A percentile compares a stretch with the other conserved stretches of the same genome.
phyloP scores from a whole-genome alignment of 2,329 filamentous ascomycete species.

The Aspergillus cejpii region DNA sequence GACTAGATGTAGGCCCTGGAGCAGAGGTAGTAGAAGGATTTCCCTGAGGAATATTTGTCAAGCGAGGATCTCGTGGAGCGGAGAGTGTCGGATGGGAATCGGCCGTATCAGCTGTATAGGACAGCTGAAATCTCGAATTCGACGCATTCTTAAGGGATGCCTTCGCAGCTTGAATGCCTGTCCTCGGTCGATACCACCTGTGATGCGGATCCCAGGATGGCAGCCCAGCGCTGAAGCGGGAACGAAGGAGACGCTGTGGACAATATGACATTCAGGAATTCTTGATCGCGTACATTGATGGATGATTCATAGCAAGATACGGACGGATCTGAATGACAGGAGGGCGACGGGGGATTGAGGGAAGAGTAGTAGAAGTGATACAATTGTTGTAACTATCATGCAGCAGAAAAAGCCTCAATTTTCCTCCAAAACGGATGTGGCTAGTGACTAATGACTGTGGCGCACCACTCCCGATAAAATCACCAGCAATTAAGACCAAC shows the following conservation, averaged over 20 bases:
- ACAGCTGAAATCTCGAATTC: slow-evolving; percentile 2
- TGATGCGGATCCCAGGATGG: slow-evolving; percentile 17
- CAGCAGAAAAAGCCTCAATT: slow-evolving; percentile 17
- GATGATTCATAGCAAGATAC: slow-evolving; percentile 1
- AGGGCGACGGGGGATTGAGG: background rate
- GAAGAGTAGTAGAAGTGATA: background rate
- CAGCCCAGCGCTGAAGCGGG: slow-evolving; percentile 25
- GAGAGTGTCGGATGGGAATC: background rate
- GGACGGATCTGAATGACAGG: background rate
- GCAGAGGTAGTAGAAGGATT: background rate
- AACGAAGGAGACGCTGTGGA: slow-evolving; percentile 26
- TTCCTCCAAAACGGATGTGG: slow-evolving; percentile 23
- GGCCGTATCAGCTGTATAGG: background rate
- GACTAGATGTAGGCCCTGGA: background rate
- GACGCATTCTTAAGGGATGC: slow-evolving; percentile 10
- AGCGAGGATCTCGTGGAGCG: background rate
- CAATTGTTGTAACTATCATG: background rate
- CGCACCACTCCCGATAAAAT: slow-evolving; percentile 20
- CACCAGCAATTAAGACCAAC: background rate
- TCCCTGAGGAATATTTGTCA: background rate
- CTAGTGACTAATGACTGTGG: slow-evolving; percentile 24
- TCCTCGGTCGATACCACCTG: slow-evolving; percentile 20
- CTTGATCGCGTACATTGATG: slow-evolving; percentile 19
- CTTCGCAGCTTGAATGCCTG: slow-evolving; percentile 4
- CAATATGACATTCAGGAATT: slow-evolving; percentile 34